These are phyloP conservation scores for Solanum etuberosum DNA, from an alignment of 257 asterid genomes.

Conservation along the genomic window DNA sequence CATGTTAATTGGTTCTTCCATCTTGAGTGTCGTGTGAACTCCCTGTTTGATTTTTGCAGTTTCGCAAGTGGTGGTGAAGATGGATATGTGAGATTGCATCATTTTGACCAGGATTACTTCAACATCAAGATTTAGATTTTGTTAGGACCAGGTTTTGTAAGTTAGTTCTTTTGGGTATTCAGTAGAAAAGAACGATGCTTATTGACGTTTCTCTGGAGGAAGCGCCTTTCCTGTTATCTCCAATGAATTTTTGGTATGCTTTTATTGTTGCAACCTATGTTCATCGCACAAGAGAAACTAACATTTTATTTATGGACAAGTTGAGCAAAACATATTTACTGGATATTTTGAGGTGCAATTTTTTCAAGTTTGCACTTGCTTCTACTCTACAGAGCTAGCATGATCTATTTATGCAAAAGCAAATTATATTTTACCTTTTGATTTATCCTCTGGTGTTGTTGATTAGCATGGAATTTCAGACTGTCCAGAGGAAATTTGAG, in stretches of 20 bases:
- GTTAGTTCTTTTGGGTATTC: not conserved
- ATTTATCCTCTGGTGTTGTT: not conserved
- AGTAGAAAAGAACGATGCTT: not conserved
- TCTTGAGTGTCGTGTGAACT: not conserved
- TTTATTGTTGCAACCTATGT: not conserved
- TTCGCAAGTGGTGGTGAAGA: slow-evolving; percentile 96
- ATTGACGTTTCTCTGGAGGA: not conserved
- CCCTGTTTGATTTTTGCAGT: slow-evolving; percentile 16
- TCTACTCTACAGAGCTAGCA: not conserved
- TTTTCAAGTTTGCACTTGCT: not conserved
- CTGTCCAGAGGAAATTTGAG: not conserved
- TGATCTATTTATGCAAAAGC: not conserved
- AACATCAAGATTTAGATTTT: slow-evolving; percentile 50
- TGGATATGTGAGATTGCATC: slow-evolving; percentile 85
- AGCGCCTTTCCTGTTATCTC: not conserved
- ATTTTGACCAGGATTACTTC: slow-evolving; percentile 77
- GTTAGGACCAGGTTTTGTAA: not conserved
- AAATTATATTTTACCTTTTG: not conserved
- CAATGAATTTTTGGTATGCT: not conserved
- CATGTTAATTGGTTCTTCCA: not conserved
- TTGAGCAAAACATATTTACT: not conserved
- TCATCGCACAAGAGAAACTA: not conserved
- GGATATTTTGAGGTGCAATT: not conserved
- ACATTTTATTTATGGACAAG: not conserved
- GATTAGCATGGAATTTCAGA: not conserved